These are phyloP conservation scores for Talaromyces amestolkiae DNA, from an alignment of 2,329 filamentous ascomycete species.

Conservation along the genomic window DNA sequence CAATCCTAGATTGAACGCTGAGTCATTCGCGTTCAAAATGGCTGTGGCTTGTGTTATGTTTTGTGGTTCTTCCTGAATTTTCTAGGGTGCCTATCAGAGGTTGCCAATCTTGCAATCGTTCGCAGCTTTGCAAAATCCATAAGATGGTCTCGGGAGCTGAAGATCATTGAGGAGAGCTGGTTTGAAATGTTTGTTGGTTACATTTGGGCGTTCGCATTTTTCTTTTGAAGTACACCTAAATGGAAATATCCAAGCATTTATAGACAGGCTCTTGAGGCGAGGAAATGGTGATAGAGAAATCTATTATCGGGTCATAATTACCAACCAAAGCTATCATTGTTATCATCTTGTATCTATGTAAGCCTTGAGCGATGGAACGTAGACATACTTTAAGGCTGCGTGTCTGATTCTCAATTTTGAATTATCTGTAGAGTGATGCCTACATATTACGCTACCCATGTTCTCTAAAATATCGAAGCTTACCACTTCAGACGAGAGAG, in stretches of 20 bases:
- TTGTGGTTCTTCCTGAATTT: conserved; percentile 11
- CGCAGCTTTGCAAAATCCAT: not conserved
- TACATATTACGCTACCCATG: not conserved
- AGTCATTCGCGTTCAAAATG: not conserved
- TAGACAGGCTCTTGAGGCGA: not conserved
- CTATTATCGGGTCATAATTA: not conserved
- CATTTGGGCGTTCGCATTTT: not conserved
- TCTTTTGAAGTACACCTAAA: conserved; percentile 7
- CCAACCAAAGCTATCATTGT: not conserved
- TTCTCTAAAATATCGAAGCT: not conserved
- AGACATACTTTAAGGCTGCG: not conserved
- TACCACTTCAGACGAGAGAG: not conserved
- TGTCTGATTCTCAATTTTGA: not conserved
- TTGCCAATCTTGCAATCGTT: not conserved
- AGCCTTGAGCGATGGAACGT: not conserved
- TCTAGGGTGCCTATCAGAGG: not conserved
- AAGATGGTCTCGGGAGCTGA: not conserved
- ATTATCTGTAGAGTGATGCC: not conserved
- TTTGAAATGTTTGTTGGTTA: conserved; percentile 9
- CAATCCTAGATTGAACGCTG: not conserved
- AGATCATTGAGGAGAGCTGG: conserved; percentile 7
- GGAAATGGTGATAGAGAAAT: not conserved
- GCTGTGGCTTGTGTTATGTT: not conserved
- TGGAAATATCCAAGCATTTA: conserved; percentile 1
- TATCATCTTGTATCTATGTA: not conserved